Conservation (phyloP, 148 eudicot genomes). For the Silene conica region DNA sequence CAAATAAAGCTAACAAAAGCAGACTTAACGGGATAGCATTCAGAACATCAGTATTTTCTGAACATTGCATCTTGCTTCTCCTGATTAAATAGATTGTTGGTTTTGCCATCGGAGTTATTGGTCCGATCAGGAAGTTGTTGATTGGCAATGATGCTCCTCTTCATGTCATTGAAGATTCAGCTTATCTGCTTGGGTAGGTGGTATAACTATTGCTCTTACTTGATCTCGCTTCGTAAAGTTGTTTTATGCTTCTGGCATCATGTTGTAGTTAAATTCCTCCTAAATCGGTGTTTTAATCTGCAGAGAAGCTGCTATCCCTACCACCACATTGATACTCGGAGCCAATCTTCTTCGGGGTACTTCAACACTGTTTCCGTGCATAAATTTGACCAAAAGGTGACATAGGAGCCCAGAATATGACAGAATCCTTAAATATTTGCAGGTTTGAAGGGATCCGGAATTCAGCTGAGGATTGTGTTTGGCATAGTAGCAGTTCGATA, state of each 20-base stretch:
- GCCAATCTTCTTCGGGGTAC: conserved; percentile 80
- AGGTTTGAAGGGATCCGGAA: conserved; percentile 59
- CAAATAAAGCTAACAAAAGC: no score
- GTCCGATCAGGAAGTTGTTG: conserved; percentile 19
- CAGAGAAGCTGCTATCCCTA: conserved; percentile 86
- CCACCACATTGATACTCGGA: conserved; percentile 63
- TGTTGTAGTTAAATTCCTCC: background rate
- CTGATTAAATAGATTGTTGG: conserved; percentile 20
- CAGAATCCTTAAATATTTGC: background rate
- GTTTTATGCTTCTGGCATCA: no score
- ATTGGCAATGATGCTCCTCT: conserved; percentile 27
- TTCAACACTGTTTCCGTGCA: background rate
- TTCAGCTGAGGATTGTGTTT: conserved; percentile 35
- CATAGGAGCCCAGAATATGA: background rate
- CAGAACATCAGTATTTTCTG: no score
- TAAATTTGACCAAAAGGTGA: background rate
- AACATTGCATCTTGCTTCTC: background rate
- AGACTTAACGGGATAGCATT: no score
- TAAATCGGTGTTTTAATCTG: conserved; percentile 3
- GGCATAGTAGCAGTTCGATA: conserved; percentile 56
- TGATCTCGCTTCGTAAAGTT: no score
- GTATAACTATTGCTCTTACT: no score
- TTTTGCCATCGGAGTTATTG: conserved; percentile 18
- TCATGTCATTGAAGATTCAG: conserved; percentile 25
- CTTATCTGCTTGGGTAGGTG: conserved; percentile 21